Evolutionary conservation across 2,329 filamentous ascomycete species (phyloP).

Genomic region (Sordariomycetes sp.): DNA sequence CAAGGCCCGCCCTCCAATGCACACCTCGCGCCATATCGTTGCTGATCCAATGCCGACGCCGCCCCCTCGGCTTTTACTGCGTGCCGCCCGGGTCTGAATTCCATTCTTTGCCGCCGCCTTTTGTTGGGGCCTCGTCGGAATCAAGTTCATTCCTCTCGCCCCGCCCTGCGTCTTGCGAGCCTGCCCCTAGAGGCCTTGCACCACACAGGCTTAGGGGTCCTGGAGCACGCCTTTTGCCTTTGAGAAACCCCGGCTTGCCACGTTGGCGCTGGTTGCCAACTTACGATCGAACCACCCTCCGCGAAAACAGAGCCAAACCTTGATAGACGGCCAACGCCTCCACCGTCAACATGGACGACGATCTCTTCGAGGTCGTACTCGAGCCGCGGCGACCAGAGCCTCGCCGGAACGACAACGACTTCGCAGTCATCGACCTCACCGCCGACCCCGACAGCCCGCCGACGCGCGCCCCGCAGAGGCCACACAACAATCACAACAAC

Average conservation of each 20-base stretch:
- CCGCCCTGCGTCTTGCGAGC: not conserved
- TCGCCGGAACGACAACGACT: conserved; percentile 5
- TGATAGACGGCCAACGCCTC: not conserved
- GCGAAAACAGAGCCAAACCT: not conserved
- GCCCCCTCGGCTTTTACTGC: too few relatives aligned
- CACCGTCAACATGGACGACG: conserved; percentile 12
- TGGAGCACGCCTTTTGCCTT: too few relatives aligned
- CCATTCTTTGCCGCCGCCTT: too few relatives aligned
- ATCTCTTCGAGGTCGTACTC: conserved; percentile 19
- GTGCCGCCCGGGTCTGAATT: too few relatives aligned
- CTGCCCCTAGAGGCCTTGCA: not conserved
- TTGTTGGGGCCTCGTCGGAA: too few relatives aligned
- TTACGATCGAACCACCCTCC: not conserved
- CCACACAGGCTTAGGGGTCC: too few relatives aligned
- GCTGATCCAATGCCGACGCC: too few relatives aligned
- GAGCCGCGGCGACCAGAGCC: not conserved
- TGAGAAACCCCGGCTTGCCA: too few relatives aligned
- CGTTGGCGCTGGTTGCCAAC: too few relatives aligned
- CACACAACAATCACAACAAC: not conserved
- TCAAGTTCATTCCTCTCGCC: too few relatives aligned
- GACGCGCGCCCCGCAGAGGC: not conserved
- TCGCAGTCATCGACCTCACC: conserved; percentile 43
- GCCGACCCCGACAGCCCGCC: conserved; percentile 36
- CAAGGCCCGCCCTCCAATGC: too few relatives aligned
- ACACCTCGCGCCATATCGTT: too few relatives aligned